A percentile compares a stretch with the other conserved stretches of the same genome.
phyloP scores from a whole-genome alignment of 2,329 filamentous ascomycete genomes.

The Lecanoromycetidae sp. region DNA sequence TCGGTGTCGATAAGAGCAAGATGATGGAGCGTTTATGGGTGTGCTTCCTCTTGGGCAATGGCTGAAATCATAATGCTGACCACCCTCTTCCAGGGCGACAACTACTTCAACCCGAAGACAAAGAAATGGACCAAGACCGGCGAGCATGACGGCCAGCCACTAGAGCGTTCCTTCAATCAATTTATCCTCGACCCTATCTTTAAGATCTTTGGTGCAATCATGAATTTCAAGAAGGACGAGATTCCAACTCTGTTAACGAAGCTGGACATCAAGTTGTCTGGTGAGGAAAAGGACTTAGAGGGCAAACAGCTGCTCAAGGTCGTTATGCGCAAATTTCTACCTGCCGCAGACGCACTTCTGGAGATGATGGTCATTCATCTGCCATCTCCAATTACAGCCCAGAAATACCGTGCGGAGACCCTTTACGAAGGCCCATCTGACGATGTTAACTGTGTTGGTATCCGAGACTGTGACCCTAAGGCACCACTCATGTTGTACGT shows the following conservation, averaged over 20 bases:
- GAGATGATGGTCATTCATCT: constrained; percentile 99
- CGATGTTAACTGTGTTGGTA: constrained; percentile 85
- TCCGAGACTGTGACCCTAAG: constrained; percentile 97
- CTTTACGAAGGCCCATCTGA: constrained; percentile 95
- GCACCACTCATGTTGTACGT: constrained; percentile 99
- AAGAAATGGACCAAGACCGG: constrained; percentile 98
- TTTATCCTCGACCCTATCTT: constrained; percentile 99
- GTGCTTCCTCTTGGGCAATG: constrained; percentile 27
- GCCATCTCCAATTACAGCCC: constrained; percentile 87
- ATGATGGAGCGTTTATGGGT: constrained; percentile 99
- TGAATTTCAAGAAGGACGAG: constrained; percentile 98
- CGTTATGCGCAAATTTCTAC: constrained; percentile 97
- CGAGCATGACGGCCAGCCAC: constrained; percentile 70
- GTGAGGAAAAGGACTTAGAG: constrained; percentile 83
- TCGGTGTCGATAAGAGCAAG: constrained; percentile 98
- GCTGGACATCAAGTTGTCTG: constrained; percentile 81
- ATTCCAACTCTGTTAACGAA: constrained; percentile 71
- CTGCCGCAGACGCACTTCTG: constrained; percentile 90
- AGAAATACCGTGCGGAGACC: constrained; percentile 96
- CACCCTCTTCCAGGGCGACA: constrained; percentile 58
- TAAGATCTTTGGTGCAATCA: constrained; percentile 92
- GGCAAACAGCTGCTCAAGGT: constrained; percentile 97
- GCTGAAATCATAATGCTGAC: constrained; percentile 18
- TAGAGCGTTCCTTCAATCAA: constrained; percentile 99
- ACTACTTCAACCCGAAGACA: constrained; percentile 99